Percentiles rank a stretch among this genome's conserved stretches.
Evolutionary conservation across 2,329 filamentous ascomycete species (phyloP).

Genomic region (Trichoderma semiorbis): DNA sequence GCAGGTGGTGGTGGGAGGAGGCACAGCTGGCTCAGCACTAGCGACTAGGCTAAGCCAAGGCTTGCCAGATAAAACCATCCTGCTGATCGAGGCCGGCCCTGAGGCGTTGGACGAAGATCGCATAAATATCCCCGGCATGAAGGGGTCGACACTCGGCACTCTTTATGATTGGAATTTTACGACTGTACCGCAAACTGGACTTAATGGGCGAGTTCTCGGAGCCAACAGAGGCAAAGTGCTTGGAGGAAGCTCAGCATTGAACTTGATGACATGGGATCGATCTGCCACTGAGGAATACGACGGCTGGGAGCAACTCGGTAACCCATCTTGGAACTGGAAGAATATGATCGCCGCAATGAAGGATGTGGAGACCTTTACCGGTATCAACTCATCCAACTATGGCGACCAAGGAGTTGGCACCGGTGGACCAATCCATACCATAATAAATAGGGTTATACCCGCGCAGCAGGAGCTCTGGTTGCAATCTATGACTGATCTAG

Average conservation of each 20-base stretch:
- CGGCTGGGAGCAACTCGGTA: constrained; percentile 28
- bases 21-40: neutral
- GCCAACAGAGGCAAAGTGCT: constrained; percentile 23
- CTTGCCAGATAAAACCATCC: neutral
- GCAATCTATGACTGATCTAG: constrained; percentile 18
- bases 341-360: constrained; percentile 16
- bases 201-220: constrained; percentile 21
- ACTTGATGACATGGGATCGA: constrained; percentile 8
- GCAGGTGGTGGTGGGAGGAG: neutral
- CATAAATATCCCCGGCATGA: constrained; percentile 1
- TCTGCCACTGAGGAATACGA: constrained; percentile 25
- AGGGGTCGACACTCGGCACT: neutral
- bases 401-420: neutral
- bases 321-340: constrained; percentile 29
- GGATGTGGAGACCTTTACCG: neutral
- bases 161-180: constrained; percentile 9
- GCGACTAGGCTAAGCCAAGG: neutral
- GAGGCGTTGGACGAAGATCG: neutral
- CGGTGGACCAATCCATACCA: constrained; percentile 5
- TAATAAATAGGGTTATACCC: neutral
- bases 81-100: constrained; percentile 2
- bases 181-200: constrained; percentile 11
- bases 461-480: neutral
- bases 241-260: constrained; percentile 26
- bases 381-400: neutral